Evolutionary conservation across 768 basidiomycete species (phyloP), one percentile per base, ranked within the genome.

Genomic region (Gyrodon lividus): DNA sequence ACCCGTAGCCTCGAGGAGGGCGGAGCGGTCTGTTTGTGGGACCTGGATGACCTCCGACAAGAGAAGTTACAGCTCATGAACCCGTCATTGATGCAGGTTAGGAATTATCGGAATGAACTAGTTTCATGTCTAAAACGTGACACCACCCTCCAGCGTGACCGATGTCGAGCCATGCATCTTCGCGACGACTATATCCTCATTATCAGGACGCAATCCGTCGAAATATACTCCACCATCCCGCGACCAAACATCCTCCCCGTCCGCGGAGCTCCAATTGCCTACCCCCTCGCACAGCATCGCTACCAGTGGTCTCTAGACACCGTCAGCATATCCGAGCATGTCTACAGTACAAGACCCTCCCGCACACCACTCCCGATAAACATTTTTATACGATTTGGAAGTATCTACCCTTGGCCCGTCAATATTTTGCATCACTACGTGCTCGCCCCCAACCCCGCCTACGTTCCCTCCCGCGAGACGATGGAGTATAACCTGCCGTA

Each of bases 341-440:
- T 61, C 13, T 58, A 60, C 43, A 60, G 60, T 14, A 54, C 54
- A 44, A 43, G 50, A 16, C 47, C 31, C 28, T 42, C 50, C 13
- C 54, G 46, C 12, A 0, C 45, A 0, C 26, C 59, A 41, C 63
- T 68, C 1, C 68, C 72, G 0, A 71, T 87, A 48, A 76, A 76
- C 55, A 65, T 87, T 16, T 70, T 83, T 38, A 61, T 86, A 17
- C 82, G 87, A 14, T 87, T 81, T 58, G 77, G 75, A 12, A 82
- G 78, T 61, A 72, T 70, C 47, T 80, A 77, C 52, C 84, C 84
- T 3, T 87, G 85, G 86, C 83, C 85, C 0, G 77, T 82, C 54
- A 87, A 89, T 63, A 66, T 82, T 22, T 72, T 87, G n/a, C 83
- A 87, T 57, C 80, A 83, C 63, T 85, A 77, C 60, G 61, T 74